Evolutionary conservation across 768 basidiomycete species (phyloP), one percentile per base, ranked within the genome.

Genomic region (Termitomyces sp.): DNA sequence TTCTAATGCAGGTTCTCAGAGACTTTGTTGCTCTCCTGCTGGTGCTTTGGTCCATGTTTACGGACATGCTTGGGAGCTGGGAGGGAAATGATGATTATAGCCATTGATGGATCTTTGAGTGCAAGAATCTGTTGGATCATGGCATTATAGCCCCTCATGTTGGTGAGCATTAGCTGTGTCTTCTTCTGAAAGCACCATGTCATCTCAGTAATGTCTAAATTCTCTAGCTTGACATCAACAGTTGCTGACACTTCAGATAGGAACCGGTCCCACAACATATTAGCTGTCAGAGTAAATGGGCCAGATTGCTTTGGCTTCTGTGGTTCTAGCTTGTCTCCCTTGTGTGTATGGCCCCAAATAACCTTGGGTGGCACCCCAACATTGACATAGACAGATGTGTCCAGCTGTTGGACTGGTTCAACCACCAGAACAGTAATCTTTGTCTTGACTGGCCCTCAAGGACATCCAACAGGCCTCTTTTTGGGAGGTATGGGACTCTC

Each of bases 141-240:
- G 0, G 49, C 42, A 7, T 22, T 16, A 42, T 44, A 56, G 2
- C 54, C 54, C 29, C 12, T 29, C 12, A 22, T n/a, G 10, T 12
- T 38, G 11, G 33, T 40, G 10, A 56, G 47, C 7, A 31, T 39
- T 5, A 49, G 36, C 36, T 20, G 6, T 7, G 2, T 5, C 22
- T 46, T 56, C 41, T 56, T 56, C 36, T 56, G 54, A 7, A 56
- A 39, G 13, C 10, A 31, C 54, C 54, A 56, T 7, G 16, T 46
- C 54, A 56, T 50, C n/a, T 38, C 42, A 20, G 20, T 40, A 3
- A 45, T 31, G 13, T 38, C 48, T 20, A 52, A 18, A 23, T 52
- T 52, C 31, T 52, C 32, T 0, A 29, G 6, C 5, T 43, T 31
- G 3, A 42, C 15, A 22, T 29, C 33, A 7, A 25, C 27, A 6